Percentiles rank a stretch among this genome's conserved stretches.
Evolutionary conservation across 352 stramenopile genomes (phyloP).

Genomic region (Phytopythium aichiense): DNA sequence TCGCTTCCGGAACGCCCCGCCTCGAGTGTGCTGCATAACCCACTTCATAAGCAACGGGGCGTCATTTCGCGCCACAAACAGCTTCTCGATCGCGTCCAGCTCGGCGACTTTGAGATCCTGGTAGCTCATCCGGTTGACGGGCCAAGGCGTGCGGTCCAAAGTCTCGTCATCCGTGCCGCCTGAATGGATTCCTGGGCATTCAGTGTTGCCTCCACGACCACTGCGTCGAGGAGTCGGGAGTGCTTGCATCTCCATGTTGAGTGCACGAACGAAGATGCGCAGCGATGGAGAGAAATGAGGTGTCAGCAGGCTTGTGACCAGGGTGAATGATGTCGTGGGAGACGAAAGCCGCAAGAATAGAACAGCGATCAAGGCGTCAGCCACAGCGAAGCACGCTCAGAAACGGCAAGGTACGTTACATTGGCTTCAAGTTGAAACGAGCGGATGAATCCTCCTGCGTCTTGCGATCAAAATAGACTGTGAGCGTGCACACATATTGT

Average conservation of each 20-base stretch:
- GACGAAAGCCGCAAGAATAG: neutral
- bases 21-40: slow-evolving; percentile 43
- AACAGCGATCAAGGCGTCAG: neutral
- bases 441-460: neutral
- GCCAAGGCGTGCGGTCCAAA: slow-evolving; percentile 31
- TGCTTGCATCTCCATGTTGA: neutral
- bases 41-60: slow-evolving; percentile 56
- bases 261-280: neutral
- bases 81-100: slow-evolving; percentile 34
- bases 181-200: neutral
- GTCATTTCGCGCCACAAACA: slow-evolving; percentile 47
- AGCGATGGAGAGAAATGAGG: neutral
- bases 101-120: slow-evolving; percentile 44
- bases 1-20: slow-evolving; percentile 33
- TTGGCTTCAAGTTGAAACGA: neutral
- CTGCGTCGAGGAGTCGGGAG: neutral
- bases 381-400: neutral
- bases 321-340: no score
- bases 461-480: neutral
- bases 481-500: neutral
- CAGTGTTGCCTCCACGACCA: neutral
- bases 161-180: slow-evolving; percentile 17
- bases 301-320: neutral
- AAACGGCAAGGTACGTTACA: slow-evolving; percentile 1
- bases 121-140: slow-evolving; percentile 65